phyloP scores from a whole-genome alignment of 2,329 filamentous ascomycete species.

The Stromatinia cepivora region DNA sequence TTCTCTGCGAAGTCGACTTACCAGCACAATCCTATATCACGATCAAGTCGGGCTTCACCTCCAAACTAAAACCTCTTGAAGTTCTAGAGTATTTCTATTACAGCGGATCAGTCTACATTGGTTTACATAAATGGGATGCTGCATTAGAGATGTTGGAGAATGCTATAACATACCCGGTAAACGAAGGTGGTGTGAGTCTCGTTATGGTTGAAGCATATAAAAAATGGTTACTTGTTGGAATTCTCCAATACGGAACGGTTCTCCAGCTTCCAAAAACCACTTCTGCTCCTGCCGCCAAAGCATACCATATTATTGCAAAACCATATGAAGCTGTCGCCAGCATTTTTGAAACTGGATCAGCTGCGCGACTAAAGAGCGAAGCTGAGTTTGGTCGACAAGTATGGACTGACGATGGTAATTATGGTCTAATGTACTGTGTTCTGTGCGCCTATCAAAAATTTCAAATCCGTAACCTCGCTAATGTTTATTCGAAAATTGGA shows the following conservation, averaged over 20 bases:
- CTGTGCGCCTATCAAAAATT: conserved; percentile 71
- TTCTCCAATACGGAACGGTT: conserved; percentile 67
- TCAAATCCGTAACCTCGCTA: conserved; percentile 70
- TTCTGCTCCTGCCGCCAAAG: conserved; percentile 53
- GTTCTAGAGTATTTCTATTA: conserved; percentile 69
- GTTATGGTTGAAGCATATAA: conserved; percentile 89
- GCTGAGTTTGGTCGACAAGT: conserved; percentile 57
- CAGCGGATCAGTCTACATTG: conserved; percentile 65
- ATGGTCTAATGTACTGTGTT: conserved; percentile 68
- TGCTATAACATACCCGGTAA: conserved; percentile 66
- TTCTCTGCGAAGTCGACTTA: conserved; percentile 50
- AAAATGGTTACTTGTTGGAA: conserved; percentile 79
- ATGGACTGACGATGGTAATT: conserved; percentile 74
- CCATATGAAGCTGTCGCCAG: conserved; percentile 70
- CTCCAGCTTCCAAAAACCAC: conserved; percentile 57
- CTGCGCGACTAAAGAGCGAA: conserved; percentile 62
- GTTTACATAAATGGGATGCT: conserved; percentile 59
- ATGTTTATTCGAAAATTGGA: conserved; percentile 65
- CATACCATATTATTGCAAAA: conserved; percentile 59
- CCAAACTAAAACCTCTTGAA: conserved; percentile 50
- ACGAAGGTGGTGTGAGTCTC: conserved; percentile 64
- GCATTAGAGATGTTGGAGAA: conserved; percentile 63
- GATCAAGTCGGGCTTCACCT: conserved; percentile 56
- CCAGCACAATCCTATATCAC: conserved; percentile 60
- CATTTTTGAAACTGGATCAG: conserved; percentile 63